These are phyloP conservation scores for Saxophila tyrrhenica DNA, from an alignment of 495 filamentous ascomycete genomes.

Conservation along the genomic window DNA sequence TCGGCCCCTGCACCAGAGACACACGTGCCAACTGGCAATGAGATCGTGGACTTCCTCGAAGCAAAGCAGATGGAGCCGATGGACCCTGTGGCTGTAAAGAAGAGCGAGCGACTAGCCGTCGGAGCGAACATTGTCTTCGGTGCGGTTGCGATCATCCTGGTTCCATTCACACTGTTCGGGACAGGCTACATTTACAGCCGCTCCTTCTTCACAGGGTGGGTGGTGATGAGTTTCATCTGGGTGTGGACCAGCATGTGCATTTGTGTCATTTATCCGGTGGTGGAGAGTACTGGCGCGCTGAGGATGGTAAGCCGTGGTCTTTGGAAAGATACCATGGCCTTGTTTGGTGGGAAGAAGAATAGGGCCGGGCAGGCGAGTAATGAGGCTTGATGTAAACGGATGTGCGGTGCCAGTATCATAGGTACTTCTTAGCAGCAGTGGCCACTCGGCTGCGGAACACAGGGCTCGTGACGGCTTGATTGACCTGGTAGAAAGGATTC, in stretches of 20 bases:
- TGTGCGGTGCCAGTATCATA: slow-evolving; percentile 26
- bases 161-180: slow-evolving; percentile 35
- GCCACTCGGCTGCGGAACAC: slow-evolving; percentile 72
- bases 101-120: slow-evolving; percentile 24
- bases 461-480: slow-evolving; percentile 71
- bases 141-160: slow-evolving; percentile 28
- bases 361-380: not conserved
- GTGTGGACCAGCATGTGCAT: slow-evolving; percentile 33
- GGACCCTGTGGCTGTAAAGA: slow-evolving; percentile 28
- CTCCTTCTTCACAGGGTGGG: slow-evolving; percentile 35
- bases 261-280: slow-evolving; percentile 35
- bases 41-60: slow-evolving; percentile 33
- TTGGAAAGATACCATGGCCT: slow-evolving; percentile 6
- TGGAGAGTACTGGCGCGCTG: slow-evolving; percentile 31
- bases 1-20: slow-evolving; percentile 7
- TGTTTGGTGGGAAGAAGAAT: slow-evolving; percentile 8
- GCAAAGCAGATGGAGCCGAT: slow-evolving; percentile 31
- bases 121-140: slow-evolving; percentile 27
- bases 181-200: slow-evolving; percentile 30
- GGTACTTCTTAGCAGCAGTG: slow-evolving; percentile 85
- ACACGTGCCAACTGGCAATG: slow-evolving; percentile 24
- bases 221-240: slow-evolving; percentile 37
- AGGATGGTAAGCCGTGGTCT: slow-evolving; percentile 5
- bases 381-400: not conserved
- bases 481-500: slow-evolving; percentile 82